Evolutionary conservation across 2,329 filamentous ascomycete genomes (phyloP).

Genomic region (Exserohilum turcica): DNA sequence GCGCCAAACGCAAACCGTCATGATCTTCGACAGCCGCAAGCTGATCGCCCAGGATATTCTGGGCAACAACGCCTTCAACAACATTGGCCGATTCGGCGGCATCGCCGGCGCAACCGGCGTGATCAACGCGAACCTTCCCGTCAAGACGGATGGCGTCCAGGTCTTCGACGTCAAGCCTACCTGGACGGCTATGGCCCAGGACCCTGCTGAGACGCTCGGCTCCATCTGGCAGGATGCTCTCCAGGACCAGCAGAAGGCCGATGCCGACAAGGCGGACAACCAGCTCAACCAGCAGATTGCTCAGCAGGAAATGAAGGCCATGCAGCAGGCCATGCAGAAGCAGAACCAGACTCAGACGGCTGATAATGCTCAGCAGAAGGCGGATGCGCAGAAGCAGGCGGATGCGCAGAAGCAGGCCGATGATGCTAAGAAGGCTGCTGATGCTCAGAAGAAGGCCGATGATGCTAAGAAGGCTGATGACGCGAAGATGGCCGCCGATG

Average conservation of each 20-base stretch:
- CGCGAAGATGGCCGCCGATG: conserved; percentile 2
- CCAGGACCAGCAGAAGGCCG: conserved; percentile 30
- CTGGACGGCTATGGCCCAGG: conserved; percentile 31
- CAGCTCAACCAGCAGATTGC: conserved; percentile 30
- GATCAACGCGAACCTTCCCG: conserved; percentile 18
- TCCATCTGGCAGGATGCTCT: conserved; percentile 35
- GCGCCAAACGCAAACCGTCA: conserved; percentile 31
- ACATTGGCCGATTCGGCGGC: conserved; percentile 17
- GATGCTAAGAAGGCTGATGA: no score
- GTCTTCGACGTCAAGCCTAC: conserved; percentile 36
- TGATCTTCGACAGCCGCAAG: conserved; percentile 35
- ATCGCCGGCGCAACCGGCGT: conserved; percentile 21
- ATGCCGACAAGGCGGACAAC: conserved; percentile 31
- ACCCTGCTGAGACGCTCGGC: conserved; percentile 37
- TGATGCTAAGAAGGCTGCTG: not conserved
- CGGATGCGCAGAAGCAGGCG: conserved; percentile 9
- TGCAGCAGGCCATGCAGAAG: conserved; percentile 13
- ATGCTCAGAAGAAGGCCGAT: not conserved
- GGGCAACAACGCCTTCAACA: conserved; percentile 20
- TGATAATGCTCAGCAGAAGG: conserved; percentile 9
- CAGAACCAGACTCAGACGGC: conserved; percentile 5
- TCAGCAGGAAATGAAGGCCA: conserved; percentile 24
- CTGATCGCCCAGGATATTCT: conserved; percentile 38
- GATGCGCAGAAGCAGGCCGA: not conserved
- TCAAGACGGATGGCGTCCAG: conserved; percentile 33